Base-by-base conservation (phyloP, 1,139 yeast genomes). In the Candida tropicalis region DNA sequence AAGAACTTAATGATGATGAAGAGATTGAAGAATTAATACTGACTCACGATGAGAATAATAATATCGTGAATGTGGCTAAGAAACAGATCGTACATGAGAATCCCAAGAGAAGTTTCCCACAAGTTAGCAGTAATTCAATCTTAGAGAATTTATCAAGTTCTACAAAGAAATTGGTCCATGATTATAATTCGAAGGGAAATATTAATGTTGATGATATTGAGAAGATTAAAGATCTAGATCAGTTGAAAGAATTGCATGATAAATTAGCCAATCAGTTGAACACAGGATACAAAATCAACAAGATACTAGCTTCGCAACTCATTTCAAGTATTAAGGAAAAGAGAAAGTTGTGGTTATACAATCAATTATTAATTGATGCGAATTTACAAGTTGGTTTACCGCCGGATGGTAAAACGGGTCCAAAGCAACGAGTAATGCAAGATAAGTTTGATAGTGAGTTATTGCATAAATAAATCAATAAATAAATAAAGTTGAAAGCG, bases 351-450 rank as follows among this genome's bases (percentile, higher is more conserved):
- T 81, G 87, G 84, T 51, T 73, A 4, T 70, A 73, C 20, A 85
- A 81, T 51, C 91, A 87, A 56, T 52, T 70, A 24, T 58, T 84
- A 18, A 54, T 86, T 34, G 85, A 84, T 55, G 73, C 72, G 25
- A 70, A 80, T 48, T 55, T 76, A 20, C 54, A 60, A 39, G 48
- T 69, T 13, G 74, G 75, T 4, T 59, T 73, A 15, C 75, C 74
- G 2, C 59, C 60, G 1, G 55, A 52, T 25, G 57, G 51, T 5
- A 45, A 49, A 6, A 17, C 22, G 2, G 48, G 45, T 25, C 48
- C 45, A 10, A 47, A 57, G 18, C 62, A 56, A 36, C 53, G 64
- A 35, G 66, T 63, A 2, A 48, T 45, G 26, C 54, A 54, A 35
- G 76, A 70, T 52, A 57, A 58, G 35, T 51, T 56, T 41, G 77